Conservation (phyloP, 2,329 filamentous ascomycete species). For the Teratosphaeria destructans region DNA sequence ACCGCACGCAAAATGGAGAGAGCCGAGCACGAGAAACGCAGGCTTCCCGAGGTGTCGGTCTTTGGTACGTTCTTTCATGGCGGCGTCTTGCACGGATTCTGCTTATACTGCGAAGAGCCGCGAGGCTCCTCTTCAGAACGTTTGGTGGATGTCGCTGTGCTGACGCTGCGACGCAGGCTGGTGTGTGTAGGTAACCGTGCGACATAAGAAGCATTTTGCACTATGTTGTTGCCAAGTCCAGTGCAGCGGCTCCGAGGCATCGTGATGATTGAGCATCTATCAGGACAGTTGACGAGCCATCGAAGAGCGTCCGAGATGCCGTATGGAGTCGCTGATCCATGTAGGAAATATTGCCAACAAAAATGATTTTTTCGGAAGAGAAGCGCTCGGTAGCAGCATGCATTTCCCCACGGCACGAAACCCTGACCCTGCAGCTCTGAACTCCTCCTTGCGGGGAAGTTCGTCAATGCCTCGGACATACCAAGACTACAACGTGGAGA, state of each 20-base stretch:
- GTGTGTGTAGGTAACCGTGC: background rate
- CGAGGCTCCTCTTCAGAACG: background rate
- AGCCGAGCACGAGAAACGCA: background rate
- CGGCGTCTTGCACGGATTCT: background rate
- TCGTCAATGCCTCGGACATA: background rate
- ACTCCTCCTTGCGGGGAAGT: background rate
- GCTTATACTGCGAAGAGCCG: background rate
- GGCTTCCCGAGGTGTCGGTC: background rate
- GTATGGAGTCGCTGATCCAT: background rate
- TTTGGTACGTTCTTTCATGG: background rate
- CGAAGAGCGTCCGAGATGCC: background rate
- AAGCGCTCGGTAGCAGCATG: too few species aligned
- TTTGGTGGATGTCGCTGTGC: background rate
- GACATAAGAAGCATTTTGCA: background rate
- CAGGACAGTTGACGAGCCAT: background rate
- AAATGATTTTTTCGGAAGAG: too few species aligned
- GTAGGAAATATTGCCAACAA: background rate
- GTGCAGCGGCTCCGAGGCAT: background rate
- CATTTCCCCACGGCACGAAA: background rate
- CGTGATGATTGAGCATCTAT: background rate
- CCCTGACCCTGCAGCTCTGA: background rate
- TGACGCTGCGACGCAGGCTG: background rate
- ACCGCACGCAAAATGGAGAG: background rate
- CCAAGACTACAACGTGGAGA: background rate
- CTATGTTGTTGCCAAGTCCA: background rate